Evolutionary conservation across 2,329 filamentous ascomycete species (phyloP), one percentile per base, ranked within the genome.

Genomic region (Microascus cirrosus): DNA sequence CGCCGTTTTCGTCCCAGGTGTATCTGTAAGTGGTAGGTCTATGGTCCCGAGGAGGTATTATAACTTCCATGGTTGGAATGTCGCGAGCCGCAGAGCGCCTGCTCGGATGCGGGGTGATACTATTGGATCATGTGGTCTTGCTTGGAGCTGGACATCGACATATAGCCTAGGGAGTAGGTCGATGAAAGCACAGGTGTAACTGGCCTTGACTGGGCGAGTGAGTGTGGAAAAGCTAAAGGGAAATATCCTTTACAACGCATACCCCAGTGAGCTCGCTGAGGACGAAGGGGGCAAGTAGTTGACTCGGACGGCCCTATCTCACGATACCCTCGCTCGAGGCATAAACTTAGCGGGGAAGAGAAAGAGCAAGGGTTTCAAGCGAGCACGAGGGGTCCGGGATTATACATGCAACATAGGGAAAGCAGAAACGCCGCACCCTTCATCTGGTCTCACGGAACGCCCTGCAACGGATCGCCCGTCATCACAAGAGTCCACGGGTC

Each of bases 11-110:
- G 51, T 61, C 60, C 60, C 59, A 63, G 53, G 60, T 61, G 36
- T 61, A 61, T 59, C 58, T 58, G 53, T 63, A 62, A 20, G 58
- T 56, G 54, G 58, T 56, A 42, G 60, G 54, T 32, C 53, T 61
- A 55, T 62, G 60, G 42, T 61, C 59, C 58, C 61, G 55, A 18
- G 61, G 58, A 42, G 61, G 61, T 48, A 63, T 62, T 51, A 62
- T 59, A 52, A 61, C 58, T 56, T 62, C 59, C 61, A 63, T 57
- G 48, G 10, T 51, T 28, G 11, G 20, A 15, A 12, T 15, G 54
- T n/a, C 35, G 22, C 20, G 54, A 32, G 55, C 24, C 34, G 42
- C 34, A 34, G 55, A 57, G 55, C 55, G 42, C 24, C 42, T 51
- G 55, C 36, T 42, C 36, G 12, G 36, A n/a, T 42, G 12, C 13